A percentile compares a stretch with the other conserved stretches of the same genome.
phyloP scores from a whole-genome alignment of 805 yeast species.

The Yamadazyma tumulicola region DNA sequence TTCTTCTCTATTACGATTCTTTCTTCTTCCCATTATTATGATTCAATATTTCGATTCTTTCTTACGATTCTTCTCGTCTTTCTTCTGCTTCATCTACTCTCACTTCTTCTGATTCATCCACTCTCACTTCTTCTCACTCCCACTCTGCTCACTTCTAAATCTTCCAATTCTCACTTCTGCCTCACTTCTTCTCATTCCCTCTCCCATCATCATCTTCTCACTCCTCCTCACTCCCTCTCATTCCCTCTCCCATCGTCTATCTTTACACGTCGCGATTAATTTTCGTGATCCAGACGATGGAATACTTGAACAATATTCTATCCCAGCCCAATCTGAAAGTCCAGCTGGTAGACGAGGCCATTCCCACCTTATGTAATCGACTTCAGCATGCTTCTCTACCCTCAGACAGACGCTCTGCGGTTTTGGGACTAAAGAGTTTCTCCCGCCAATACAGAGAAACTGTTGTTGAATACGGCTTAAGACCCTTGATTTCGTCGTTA shows the following conservation, averaged over 20 bases:
- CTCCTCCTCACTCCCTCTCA: too few species aligned
- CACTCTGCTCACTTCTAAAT: too few species aligned
- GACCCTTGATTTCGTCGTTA: conserved; percentile 67
- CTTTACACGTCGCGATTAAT: neutral
- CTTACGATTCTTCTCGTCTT: too few species aligned
- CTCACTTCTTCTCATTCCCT: neutral
- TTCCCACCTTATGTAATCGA: conserved; percentile 84
- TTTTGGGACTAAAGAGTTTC: conserved; percentile 82
- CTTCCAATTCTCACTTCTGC: neutral
- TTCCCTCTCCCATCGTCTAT: neutral
- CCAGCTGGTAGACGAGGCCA: conserved; percentile 72
- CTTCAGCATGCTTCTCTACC: conserved; percentile 76
- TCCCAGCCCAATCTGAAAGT: conserved; percentile 28
- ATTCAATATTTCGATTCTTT: too few species aligned
- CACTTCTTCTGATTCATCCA: too few species aligned
- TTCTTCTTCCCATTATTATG: too few species aligned
- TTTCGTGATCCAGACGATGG: conserved; percentile 20
- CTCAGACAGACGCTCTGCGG: conserved; percentile 87
- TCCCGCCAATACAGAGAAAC: conserved; percentile 85
- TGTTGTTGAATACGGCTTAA: conserved; percentile 82
- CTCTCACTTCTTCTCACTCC: too few species aligned
- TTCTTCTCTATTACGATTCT: too few species aligned
- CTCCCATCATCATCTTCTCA: neutral
- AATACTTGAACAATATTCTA: conserved; percentile 35
- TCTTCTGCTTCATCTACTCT: too few species aligned